Base-by-base conservation (phyloP, 1,284 basidiomycete species). In the Malassezia furfur region DNA sequence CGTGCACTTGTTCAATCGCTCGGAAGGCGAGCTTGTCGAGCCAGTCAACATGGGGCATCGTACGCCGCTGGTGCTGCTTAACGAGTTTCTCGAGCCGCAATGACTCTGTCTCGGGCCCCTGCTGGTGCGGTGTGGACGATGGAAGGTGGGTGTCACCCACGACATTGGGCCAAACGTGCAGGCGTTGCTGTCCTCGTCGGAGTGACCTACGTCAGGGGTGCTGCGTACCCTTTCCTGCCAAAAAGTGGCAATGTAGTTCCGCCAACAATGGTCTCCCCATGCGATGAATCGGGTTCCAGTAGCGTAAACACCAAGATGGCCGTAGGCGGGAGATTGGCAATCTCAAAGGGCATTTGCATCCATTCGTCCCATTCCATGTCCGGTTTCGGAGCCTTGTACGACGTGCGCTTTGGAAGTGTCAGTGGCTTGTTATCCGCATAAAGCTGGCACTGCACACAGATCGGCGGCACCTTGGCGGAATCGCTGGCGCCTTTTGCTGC, bases 41-140 rank as follows among this genome's bases (percentile, higher is more conserved):
- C 93, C 94, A 99, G 62, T 96, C 91, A 1, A 88, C 85, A 71
- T 90, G 88, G 1, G 86, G 83, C n/a, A 98, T 79, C 74, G 96
- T 91, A 0, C 90, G 90, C 3, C 90, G 81, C 70, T 96, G 90
- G 66, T 93, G 91, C 71, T 91, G 91, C 79, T 96, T 96, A 55
- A 96, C 86, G 11, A 96, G 81, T 86, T 91, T 90, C 75, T 96
- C 91, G 30, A 99, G 76, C 39, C 91, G 78, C 1, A 89, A 91
- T 86, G 93, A 89, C 76, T 96, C 91, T 68, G 96, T 91, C 58
- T 83, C 63, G 37, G 63, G 61, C 11, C 63, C 67, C 10, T 63
- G 63, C 22, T 70, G 65, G 35, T 59, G 55, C 0, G 91, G 90
- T 0, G 93, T 98, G 0, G 82, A 80, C 0, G 85, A 83, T 40